Percentiles rank a stretch among this genome's conserved stretches.
Conservation (phyloP, 2,329 filamentous ascomycete species). For the Arthrobotrys musiformis region DNA sequence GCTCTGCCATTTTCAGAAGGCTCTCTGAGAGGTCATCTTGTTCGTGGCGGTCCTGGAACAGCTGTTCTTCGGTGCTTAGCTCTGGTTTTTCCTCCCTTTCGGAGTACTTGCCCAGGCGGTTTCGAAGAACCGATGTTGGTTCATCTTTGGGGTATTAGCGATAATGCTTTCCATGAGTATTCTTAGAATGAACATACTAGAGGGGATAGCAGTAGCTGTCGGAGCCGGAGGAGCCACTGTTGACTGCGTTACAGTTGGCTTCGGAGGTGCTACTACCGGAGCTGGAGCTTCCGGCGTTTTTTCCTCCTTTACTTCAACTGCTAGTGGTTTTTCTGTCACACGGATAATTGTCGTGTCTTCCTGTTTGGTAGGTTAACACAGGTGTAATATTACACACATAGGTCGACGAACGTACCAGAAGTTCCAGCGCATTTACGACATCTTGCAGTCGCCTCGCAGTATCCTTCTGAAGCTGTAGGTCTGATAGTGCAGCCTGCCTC, state of each 20-base stretch:
- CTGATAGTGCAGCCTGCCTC: conserved; percentile 40
- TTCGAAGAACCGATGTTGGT: conserved; percentile 35
- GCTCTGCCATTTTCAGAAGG: conserved; percentile 80
- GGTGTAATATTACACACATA: no score
- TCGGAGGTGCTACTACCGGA: not conserved
- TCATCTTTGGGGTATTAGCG: conserved; percentile 38
- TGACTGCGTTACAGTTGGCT: conserved; percentile 11
- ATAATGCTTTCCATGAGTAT: not conserved
- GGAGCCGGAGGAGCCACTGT: conserved; percentile 9
- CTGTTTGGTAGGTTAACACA: not conserved
- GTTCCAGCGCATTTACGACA: conserved; percentile 20
- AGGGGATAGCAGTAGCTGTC: conserved; percentile 23
- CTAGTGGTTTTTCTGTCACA: conserved; percentile 33
- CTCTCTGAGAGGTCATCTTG: conserved; percentile 84
- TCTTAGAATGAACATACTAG: conserved; percentile 15
- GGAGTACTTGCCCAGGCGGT: conserved; percentile 38
- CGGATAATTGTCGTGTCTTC: conserved; percentile 50
- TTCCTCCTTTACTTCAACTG: not conserved
- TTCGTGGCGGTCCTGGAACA: conserved; percentile 75
- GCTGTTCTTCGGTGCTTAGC: conserved; percentile 31
- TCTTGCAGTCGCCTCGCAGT: conserved; percentile 37
- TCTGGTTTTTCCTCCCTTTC: conserved; percentile 24
- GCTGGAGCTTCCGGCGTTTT: not conserved
- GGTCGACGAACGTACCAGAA: conserved; percentile 18
- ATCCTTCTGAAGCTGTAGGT: conserved; percentile 40